Evolutionary conservation across 768 basidiomycete genomes (phyloP).

Genomic region (Xerocomus potaroensis): DNA sequence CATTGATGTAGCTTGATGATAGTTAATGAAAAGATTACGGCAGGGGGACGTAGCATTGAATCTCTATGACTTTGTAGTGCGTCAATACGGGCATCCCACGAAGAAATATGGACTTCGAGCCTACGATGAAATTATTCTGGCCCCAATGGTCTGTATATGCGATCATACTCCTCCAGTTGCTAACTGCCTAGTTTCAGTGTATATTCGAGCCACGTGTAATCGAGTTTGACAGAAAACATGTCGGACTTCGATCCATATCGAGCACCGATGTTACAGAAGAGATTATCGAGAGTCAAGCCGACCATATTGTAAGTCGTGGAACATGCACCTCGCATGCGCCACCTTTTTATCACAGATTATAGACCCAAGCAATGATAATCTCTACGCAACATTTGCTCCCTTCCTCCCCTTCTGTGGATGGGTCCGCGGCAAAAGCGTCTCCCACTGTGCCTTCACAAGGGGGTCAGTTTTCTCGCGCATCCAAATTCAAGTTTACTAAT

Average conservation of each 20-base stretch:
- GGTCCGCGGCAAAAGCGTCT: slow-evolving; percentile 20
- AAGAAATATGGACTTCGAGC: slow-evolving; percentile 87
- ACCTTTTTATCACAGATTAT: slow-evolving; percentile 4
- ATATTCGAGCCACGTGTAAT: slow-evolving; percentile 92
- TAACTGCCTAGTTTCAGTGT: slow-evolving; percentile 47
- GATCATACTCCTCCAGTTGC: neutral
- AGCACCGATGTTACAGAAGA: slow-evolving; percentile 70
- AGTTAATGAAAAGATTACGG: slow-evolving; percentile 4
- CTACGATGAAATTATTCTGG: slow-evolving; percentile 93
- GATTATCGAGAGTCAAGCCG: slow-evolving; percentile 52
- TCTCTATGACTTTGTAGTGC: slow-evolving; percentile 84
- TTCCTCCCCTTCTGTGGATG: slow-evolving; percentile 32
- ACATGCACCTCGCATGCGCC: neutral
- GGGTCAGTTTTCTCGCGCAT: slow-evolving; percentile 14
- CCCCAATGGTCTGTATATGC: slow-evolving; percentile 71
- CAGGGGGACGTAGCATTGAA: slow-evolving; percentile 89
- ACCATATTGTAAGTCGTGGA: slow-evolving; percentile 44
- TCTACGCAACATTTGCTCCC: slow-evolving; percentile 78
- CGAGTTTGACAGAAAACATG: slow-evolving; percentile 77
- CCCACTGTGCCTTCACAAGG: slow-evolving; percentile 23
- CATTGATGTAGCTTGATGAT: neutral
- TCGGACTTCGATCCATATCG: slow-evolving; percentile 44
- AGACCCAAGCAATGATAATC: slow-evolving; percentile 91
- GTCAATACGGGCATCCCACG: slow-evolving; percentile 68
- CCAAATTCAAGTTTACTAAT: neutral